phyloP scores from a whole-genome alignment of 495 filamentous ascomycete species.

The Xylaria cubensis region DNA sequence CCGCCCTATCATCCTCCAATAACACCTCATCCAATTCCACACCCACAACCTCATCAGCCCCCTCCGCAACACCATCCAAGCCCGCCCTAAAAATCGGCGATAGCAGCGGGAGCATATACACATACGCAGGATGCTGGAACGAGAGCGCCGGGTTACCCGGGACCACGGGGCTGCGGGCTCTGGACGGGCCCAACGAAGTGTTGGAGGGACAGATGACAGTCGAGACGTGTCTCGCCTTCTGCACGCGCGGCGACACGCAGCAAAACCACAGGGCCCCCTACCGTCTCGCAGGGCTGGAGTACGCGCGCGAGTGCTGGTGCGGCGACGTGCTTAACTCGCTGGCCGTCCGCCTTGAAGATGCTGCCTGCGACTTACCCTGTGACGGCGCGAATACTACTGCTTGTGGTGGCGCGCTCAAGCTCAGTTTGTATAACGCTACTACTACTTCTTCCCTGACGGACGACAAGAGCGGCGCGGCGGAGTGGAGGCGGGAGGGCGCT shows the following conservation, averaged over 20 bases:
- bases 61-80: constrained; percentile 12
- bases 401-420: constrained; percentile 53
- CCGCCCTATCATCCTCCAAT: constrained; percentile 2
- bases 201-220: constrained; percentile 50
- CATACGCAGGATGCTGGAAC: constrained; percentile 58
- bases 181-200: constrained; percentile 43
- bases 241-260: constrained; percentile 29
- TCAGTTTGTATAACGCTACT: constrained; percentile 42
- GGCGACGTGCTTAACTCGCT: constrained; percentile 44
- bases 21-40: constrained; percentile 27
- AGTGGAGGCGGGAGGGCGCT: not conserved
- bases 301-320: constrained; percentile 60
- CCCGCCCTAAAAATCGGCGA: constrained; percentile 31
- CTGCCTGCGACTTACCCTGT: constrained; percentile 51
- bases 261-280: constrained; percentile 26
- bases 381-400: constrained; percentile 49
- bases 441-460: not conserved
- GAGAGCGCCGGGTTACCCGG: constrained; percentile 49
- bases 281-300: constrained; percentile 56
- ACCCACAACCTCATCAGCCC: constrained; percentile 12
- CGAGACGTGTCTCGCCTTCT: constrained; percentile 50
- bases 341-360: constrained; percentile 42
- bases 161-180: constrained; percentile 35
- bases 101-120: constrained; percentile 36
- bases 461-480: not conserved